Evolutionary conservation across 257 asterid genomes (phyloP).

Genomic region (Solanum gracilifrons): DNA sequence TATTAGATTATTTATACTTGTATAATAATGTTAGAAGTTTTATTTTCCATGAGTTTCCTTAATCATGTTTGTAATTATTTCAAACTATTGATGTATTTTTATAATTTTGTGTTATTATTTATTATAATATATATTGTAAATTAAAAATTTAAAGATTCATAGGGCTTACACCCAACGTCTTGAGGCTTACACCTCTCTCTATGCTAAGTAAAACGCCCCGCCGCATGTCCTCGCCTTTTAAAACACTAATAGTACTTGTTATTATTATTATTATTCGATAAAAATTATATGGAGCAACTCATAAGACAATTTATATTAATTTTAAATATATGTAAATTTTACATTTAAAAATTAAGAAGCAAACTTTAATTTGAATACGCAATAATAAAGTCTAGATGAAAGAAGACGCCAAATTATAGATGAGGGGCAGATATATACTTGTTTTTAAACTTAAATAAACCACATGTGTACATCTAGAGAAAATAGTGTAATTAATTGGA

Average conservation of each 20-base stretch:
- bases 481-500: not conserved
- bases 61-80: too few relatives aligned
- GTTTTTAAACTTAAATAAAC: not conserved
- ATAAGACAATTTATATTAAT: not conserved
- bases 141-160: too few relatives aligned
- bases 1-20: too few relatives aligned
- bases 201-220: too few relatives aligned
- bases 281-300: not conserved
- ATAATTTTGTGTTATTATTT: too few relatives aligned
- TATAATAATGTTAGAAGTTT: too few relatives aligned
- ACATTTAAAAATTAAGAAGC: not conserved
- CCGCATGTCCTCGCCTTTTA: not conserved
- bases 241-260: not conserved
- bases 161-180: too few relatives aligned
- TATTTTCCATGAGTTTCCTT: too few relatives aligned
- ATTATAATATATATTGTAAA: too few relatives aligned
- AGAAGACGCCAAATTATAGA: not conserved
- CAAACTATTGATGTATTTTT: too few relatives aligned
- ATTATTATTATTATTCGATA: too few relatives aligned
- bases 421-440: not conserved
- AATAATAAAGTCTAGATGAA: not conserved
- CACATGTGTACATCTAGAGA: not conserved
- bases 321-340: not conserved
- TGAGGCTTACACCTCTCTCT: too few relatives aligned
- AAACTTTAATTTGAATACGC: not conserved